Conservation (phyloP, 2,329 filamentous ascomycete species). For the Aspergillus sp. region DNA sequence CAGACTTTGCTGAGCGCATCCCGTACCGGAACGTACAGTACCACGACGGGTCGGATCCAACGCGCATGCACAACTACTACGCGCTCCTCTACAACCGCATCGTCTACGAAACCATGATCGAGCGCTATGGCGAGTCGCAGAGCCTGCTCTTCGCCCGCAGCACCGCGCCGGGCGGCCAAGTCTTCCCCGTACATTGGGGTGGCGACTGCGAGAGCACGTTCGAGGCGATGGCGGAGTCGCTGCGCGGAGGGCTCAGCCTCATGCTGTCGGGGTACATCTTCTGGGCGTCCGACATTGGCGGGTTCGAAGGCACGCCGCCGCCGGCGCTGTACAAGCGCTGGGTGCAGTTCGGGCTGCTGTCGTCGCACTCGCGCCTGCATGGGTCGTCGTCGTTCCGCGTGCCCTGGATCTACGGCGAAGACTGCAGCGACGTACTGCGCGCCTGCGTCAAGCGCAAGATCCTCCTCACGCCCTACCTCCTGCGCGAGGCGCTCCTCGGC, state of each 20-base stretch:
- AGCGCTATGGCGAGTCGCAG: conserved; percentile 49
- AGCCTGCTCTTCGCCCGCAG: conserved; percentile 68
- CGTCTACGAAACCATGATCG: conserved; percentile 65
- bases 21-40: conserved; percentile 65
- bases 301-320: conserved; percentile 67
- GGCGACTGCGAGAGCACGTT: conserved; percentile 74
- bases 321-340: conserved; percentile 74
- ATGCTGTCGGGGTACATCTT: conserved; percentile 65
- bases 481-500: conserved; percentile 52
- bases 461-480: conserved; percentile 58
- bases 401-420: conserved; percentile 70
- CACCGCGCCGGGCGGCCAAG: conserved; percentile 66
- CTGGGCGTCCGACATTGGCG: conserved; percentile 70
- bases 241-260: conserved; percentile 64
- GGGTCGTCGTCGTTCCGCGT: conserved; percentile 70
- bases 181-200: conserved; percentile 70
- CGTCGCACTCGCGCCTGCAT: conserved; percentile 68
- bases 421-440: conserved; percentile 58
- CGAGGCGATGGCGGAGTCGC: conserved; percentile 69
- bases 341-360: conserved; percentile 73
- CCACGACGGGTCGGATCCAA: conserved; percentile 60
- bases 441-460: conserved; percentile 56
- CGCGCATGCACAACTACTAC: conserved; percentile 75
- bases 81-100: conserved; percentile 70
- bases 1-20: conserved; percentile 73